Evolutionary conservation across 2,329 filamentous ascomycete species (phyloP), one percentile per base, ranked within the genome.

Genomic region (Fusarium sp.): DNA sequence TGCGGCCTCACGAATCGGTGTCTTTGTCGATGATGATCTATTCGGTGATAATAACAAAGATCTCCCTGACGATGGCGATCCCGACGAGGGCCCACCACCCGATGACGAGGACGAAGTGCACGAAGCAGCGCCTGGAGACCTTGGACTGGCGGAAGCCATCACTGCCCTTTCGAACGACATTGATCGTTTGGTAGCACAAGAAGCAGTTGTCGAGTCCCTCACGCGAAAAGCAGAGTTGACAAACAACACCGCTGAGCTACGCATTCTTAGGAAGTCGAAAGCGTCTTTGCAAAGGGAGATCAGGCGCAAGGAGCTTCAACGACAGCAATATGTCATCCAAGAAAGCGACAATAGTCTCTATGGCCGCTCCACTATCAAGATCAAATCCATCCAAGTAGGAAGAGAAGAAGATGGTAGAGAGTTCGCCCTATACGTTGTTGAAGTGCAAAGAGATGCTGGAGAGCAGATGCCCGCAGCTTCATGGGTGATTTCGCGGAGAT

Each of bases 311-410:
- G 95, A 98, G 80, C 88, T 99, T 76, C 96, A 99, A 79, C 89
- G 95, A 55, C 96, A 97, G 79, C 97, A 99, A 78, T 99, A 99
- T 75, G 93, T 97, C 47, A 90, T 98, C 10, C 96, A 99, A 80
- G 96, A 99, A 81, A 98, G 94, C 77, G 97, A 99, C 79, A 99
- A 97, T 79, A 97, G 94, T 79, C 85, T 99, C 25, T 98, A 97
- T 76, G 96, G 96, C 4, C 92, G 95, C 20, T 95, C 96, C 4
- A 93, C 90, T 0, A 90, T 98, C 74, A 92, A 89, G 74, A 98
- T 99, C 78, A 96, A 96, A 77, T 93, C 93, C 1, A 95, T 97
- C 57, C 94, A 97, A 82, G 93, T 98, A 16, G 95, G 94, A 8
- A 91, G 90, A 67, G 96, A 98, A 71, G 92, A 95, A 29, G 95